Conservation (phyloP, 208 protist species). For the Trypanosoma platydactyli region DNA sequence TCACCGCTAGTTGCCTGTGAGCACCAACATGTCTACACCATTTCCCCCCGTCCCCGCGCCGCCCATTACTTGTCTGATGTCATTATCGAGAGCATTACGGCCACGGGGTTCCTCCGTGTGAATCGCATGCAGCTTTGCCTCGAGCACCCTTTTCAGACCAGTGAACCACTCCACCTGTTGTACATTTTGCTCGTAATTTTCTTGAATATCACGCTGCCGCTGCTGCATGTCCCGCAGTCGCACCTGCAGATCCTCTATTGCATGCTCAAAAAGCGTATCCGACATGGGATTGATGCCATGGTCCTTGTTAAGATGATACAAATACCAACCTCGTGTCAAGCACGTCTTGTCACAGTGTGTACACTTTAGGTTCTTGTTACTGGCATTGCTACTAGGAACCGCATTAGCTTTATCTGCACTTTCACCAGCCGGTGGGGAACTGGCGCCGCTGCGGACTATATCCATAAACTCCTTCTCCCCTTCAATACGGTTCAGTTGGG, state of each 20-base stretch:
- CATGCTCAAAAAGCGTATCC: slow-evolving; percentile 24
- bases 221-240: slow-evolving; percentile 72
- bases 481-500: slow-evolving; percentile 50
- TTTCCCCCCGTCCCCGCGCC: slow-evolving; percentile 32
- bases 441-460: slow-evolving; percentile 9
- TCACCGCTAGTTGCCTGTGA: slow-evolving; percentile 45
- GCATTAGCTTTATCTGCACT: neutral
- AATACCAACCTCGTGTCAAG: slow-evolving; percentile 17
- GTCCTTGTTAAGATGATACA: slow-evolving; percentile 29
- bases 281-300: slow-evolving; percentile 24
- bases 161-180: slow-evolving; percentile 88
- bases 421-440: slow-evolving; percentile 8
- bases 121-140: slow-evolving; percentile 57
- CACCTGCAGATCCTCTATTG: slow-evolving; percentile 46
- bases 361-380: slow-evolving; percentile 9
- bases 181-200: slow-evolving; percentile 74
- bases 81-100: slow-evolving; percentile 38
- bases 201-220: slow-evolving; percentile 77
- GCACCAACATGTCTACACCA: slow-evolving; percentile 63
- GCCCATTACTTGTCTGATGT: slow-evolving; percentile 56
- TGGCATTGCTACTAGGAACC: neutral
- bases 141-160: slow-evolving; percentile 48
- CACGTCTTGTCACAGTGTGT: slow-evolving; percentile 27
- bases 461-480: slow-evolving; percentile 53
- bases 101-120: slow-evolving; percentile 24